Evolutionary conservation across 139 green algal species (phyloP).

Genomic region (Volvox africanus): DNA sequence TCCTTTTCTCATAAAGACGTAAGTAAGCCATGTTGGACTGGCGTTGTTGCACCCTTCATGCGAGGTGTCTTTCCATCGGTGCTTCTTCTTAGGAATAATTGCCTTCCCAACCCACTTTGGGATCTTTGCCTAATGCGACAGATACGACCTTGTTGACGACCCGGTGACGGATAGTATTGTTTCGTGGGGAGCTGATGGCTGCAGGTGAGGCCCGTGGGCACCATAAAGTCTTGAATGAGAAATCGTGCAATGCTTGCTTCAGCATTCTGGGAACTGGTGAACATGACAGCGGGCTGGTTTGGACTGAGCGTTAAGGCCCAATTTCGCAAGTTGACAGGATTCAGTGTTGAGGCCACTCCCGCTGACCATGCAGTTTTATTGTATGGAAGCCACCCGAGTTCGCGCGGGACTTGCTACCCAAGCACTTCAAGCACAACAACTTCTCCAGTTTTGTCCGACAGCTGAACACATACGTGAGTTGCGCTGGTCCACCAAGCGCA

Average conservation of each 20-base stretch:
- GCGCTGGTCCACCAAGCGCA: no score
- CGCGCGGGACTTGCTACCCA: constrained; percentile 89
- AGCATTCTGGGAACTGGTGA: no score
- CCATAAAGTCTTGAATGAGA: background rate
- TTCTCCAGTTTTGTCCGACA: constrained; percentile 97
- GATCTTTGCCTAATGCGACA: constrained; percentile 54
- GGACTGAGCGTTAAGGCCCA: background rate
- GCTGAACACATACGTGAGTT: constrained; percentile 97
- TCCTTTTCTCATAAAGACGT: constrained; percentile 81
- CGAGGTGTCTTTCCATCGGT: background rate
- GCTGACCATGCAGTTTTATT: constrained; percentile 80
- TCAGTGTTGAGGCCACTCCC: background rate
- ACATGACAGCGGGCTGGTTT: no score
- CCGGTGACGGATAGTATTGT: constrained; percentile 82
- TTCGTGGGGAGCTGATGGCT: constrained; percentile 87
- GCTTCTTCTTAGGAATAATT: no score
- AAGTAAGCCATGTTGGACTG: background rate
- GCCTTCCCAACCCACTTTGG: background rate
- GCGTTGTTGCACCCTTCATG: background rate
- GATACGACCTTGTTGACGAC: constrained; percentile 96
- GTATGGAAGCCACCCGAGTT: constrained; percentile 95
- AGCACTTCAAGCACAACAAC: constrained; percentile 99
- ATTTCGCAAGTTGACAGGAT: no score
- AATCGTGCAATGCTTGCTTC: no score
- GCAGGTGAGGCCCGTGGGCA: constrained; percentile 71